phyloP scores from a whole-genome alignment of 495 filamentous ascomycete genomes.

The Aspergillus heteromorphus region DNA sequence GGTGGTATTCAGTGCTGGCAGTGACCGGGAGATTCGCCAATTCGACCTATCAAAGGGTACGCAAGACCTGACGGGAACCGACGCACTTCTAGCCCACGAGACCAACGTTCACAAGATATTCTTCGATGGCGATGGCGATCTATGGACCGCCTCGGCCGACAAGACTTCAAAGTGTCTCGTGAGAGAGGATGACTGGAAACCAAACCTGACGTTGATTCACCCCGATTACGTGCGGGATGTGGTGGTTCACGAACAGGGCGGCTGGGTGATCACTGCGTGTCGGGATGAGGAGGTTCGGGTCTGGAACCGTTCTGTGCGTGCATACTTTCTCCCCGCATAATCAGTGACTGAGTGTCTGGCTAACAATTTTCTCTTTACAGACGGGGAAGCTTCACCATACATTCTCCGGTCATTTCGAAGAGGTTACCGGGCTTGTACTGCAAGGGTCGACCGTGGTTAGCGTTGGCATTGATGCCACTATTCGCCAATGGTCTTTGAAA shows the following conservation, averaged over 20 bases:
- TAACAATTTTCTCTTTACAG: conserved; percentile 14
- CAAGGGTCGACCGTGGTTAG: conserved; percentile 62
- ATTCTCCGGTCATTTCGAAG: conserved; percentile 85
- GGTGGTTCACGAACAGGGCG: conserved; percentile 58
- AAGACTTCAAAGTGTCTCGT: conserved; percentile 72
- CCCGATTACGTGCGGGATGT: conserved; percentile 88
- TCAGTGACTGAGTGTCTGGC: background rate
- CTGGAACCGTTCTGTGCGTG: conserved; percentile 65
- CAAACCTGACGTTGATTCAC: conserved; percentile 67
- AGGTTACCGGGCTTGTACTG: conserved; percentile 75
- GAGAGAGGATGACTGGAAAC: conserved; percentile 57
- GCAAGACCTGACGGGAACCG: conserved; percentile 38
- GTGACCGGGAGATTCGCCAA: conserved; percentile 78
- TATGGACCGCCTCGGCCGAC: conserved; percentile 90
- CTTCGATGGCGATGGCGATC: conserved; percentile 64
- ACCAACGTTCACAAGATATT: conserved; percentile 84
- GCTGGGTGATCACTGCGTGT: conserved; percentile 88
- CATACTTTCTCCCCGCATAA: background rate
- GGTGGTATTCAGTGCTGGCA: conserved; percentile 70
- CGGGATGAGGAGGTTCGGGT: conserved; percentile 87
- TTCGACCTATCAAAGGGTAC: conserved; percentile 38
- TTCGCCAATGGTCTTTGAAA: conserved; percentile 73
- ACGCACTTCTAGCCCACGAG: conserved; percentile 73
- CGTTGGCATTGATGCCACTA: conserved; percentile 81
- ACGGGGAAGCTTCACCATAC: conserved; percentile 71